A percentile compares a stretch with the other conserved stretches of the same genome.
Evolutionary conservation across 768 basidiomycete genomes (phyloP).

Genomic region (Auriscalpium orientale): DNA sequence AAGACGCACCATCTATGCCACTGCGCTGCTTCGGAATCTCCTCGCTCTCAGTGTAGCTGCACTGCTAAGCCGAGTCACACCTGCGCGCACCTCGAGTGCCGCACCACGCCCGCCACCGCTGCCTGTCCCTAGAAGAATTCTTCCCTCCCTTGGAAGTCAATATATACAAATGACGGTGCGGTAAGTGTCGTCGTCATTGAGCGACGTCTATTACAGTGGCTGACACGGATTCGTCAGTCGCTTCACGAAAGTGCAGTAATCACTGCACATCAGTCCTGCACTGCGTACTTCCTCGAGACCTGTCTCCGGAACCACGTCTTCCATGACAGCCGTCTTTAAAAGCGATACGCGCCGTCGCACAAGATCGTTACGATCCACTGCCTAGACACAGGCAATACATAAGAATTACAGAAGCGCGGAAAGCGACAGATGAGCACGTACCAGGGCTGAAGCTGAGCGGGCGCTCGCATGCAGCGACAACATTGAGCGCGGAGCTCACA

Average conservation of each 20-base stretch:
- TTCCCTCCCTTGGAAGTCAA: too few species aligned
- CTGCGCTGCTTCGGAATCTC: too few species aligned
- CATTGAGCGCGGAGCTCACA: constrained; percentile 89
- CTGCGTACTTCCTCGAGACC: constrained; percentile 81
- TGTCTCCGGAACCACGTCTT: constrained; percentile 86
- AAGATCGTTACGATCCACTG: constrained; percentile 79
- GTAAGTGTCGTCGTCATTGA: too few species aligned
- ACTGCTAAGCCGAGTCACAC: too few species aligned
- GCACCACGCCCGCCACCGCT: too few species aligned
- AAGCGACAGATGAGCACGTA: constrained; percentile 16
- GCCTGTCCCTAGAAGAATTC: too few species aligned
- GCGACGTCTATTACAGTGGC: background rate
- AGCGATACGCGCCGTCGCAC: constrained; percentile 94
- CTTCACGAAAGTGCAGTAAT: background rate
- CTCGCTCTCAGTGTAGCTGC: too few species aligned
- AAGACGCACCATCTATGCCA: too few species aligned
- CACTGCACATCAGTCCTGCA: constrained; percentile 77
- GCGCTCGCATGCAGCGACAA: constrained; percentile 87
- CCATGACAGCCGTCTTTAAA: constrained; percentile 93
- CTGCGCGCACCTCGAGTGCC: too few species aligned
- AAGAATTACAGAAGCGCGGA: background rate
- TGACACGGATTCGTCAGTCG: background rate
- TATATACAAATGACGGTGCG: too few species aligned
- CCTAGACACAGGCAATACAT: constrained; percentile 34
- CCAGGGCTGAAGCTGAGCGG: constrained; percentile 82